Evolutionary conservation across 2,329 filamentous ascomycete genomes (phyloP).

Genomic region (Trichophyton equinum): DNA sequence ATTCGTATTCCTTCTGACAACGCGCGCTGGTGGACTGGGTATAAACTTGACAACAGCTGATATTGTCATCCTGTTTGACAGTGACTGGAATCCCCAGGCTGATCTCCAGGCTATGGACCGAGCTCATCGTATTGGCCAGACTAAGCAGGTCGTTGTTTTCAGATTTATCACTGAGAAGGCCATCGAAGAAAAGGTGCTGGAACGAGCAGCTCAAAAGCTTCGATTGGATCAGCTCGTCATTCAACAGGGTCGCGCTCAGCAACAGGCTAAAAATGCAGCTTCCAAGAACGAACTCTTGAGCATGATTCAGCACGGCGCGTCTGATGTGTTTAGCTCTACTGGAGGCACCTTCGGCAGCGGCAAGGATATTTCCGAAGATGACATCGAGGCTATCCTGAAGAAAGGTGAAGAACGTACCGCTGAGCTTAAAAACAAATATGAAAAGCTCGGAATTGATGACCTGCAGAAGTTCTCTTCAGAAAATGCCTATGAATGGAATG

Average conservation of each 20-base stretch:
- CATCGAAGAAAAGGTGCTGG: constrained; percentile 95
- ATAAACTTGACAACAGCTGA: constrained; percentile 95
- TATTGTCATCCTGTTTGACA: constrained; percentile 92
- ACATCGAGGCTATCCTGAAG: constrained; percentile 77
- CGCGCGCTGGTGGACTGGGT: constrained; percentile 84
- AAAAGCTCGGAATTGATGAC: constrained; percentile 92
- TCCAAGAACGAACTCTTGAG: constrained; percentile 92
- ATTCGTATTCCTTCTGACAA: constrained; percentile 91
- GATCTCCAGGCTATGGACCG: constrained; percentile 98
- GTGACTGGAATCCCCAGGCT: constrained; percentile 97
- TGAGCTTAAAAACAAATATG: constrained; percentile 82
- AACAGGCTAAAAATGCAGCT: constrained; percentile 76
- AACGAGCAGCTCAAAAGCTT: constrained; percentile 91
- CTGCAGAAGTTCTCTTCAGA: constrained; percentile 96
- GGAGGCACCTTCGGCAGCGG: constrained; percentile 49
- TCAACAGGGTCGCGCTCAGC: constrained; percentile 88
- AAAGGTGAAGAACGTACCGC: constrained; percentile 83
- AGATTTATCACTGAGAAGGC: constrained; percentile 95
- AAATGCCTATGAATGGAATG: constrained; percentile 98
- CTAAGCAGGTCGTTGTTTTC: constrained; percentile 94
- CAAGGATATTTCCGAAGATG: constrained; percentile 63
- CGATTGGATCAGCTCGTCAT: constrained; percentile 95
- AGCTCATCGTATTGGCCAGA: constrained; percentile 95
- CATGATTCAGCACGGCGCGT: constrained; percentile 99
- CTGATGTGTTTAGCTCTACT: constrained; percentile 73